phyloP scores from a whole-genome alignment of 768 basidiomycete genomes.

The Pleurotus salmoneostramineus region DNA sequence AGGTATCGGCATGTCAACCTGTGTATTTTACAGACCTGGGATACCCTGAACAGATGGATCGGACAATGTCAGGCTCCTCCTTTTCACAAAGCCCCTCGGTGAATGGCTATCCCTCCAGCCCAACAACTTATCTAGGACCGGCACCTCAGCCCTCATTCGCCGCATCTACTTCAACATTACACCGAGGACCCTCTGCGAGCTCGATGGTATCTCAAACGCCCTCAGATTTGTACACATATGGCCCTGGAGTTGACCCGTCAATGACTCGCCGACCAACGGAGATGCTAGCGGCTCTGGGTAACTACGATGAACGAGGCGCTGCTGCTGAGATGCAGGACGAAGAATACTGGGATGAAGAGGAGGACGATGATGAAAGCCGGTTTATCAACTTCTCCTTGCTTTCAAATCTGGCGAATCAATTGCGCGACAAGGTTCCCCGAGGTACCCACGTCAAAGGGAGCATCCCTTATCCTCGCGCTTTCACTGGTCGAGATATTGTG shows the following conservation, averaged over 20 bases:
- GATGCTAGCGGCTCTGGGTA: slow-evolving; percentile 25
- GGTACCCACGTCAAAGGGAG: slow-evolving; percentile 89
- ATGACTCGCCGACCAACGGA: slow-evolving; percentile 19
- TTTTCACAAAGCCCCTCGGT: not conserved
- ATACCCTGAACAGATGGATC: not conserved
- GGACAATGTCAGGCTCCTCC: slow-evolving; percentile 1
- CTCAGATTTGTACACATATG: slow-evolving; percentile 12
- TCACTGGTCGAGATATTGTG: slow-evolving; percentile 94
- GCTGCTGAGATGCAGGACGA: slow-evolving; percentile 43
- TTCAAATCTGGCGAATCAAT: slow-evolving; percentile 83
- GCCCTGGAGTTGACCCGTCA: not conserved
- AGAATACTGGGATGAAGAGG: slow-evolving; percentile 53
- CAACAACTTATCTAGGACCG: not conserved
- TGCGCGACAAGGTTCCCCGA: slow-evolving; percentile 87
- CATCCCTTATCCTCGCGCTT: slow-evolving; percentile 84
- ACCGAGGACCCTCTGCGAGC: slow-evolving; percentile 23
- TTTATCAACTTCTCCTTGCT: slow-evolving; percentile 89
- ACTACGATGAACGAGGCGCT: slow-evolving; percentile 17
- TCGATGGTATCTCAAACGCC: slow-evolving; percentile 20
- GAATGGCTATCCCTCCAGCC: slow-evolving; percentile 1
- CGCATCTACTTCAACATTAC: slow-evolving; percentile 12
- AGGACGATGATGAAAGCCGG: slow-evolving; percentile 65
- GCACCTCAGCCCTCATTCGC: not conserved
- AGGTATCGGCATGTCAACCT: not conserved
- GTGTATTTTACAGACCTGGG: not conserved